Percentiles rank a stretch among this genome's conserved stretches.
These are phyloP conservation scores for Xylaria acuta DNA, from an alignment of 495 filamentous ascomycete species.

Conservation along the genomic window DNA sequence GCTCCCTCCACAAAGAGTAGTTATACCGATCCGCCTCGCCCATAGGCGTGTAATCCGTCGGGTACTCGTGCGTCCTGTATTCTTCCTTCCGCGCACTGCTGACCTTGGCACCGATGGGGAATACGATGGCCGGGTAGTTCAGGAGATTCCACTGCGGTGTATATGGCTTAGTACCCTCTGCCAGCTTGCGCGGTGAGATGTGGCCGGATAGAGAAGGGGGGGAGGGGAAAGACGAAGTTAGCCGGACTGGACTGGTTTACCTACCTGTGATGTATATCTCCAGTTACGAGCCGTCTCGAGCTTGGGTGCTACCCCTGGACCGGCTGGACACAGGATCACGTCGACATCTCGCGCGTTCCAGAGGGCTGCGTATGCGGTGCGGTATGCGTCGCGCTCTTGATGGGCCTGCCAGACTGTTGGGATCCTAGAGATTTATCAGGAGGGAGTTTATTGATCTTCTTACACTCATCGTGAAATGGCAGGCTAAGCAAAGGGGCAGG, in stretches of 20 bases:
- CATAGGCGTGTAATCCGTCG: constrained; percentile 53
- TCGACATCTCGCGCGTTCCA: constrained; percentile 66
- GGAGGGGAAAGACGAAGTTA: too few relatives aligned
- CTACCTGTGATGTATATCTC: constrained; percentile 64
- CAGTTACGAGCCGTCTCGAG: constrained; percentile 69
- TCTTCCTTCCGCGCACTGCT: too few relatives aligned
- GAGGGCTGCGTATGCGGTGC: constrained; percentile 61
- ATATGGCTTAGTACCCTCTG: not conserved
- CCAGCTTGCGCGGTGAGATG: too few relatives aligned
- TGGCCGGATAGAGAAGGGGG: too few relatives aligned
- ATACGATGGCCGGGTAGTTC: constrained; percentile 67
- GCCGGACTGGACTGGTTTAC: not conserved
- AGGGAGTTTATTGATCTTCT: not conserved
- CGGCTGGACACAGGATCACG: constrained; percentile 71
- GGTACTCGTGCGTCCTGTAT: constrained; percentile 45
- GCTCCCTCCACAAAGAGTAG: constrained; percentile 41
- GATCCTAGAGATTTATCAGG: constrained; percentile 28
- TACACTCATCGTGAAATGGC: not conserved
- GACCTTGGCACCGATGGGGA: constrained; percentile 56
- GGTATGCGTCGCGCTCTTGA: constrained; percentile 61
- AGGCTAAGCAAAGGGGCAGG: not conserved
- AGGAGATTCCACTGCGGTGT: constrained; percentile 70
- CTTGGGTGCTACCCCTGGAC: constrained; percentile 63
- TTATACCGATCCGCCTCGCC: constrained; percentile 42
- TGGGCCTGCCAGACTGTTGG: constrained; percentile 41